Conservation (phyloP, 2,329 filamentous ascomycete species). For the Neonectria sp. region DNA sequence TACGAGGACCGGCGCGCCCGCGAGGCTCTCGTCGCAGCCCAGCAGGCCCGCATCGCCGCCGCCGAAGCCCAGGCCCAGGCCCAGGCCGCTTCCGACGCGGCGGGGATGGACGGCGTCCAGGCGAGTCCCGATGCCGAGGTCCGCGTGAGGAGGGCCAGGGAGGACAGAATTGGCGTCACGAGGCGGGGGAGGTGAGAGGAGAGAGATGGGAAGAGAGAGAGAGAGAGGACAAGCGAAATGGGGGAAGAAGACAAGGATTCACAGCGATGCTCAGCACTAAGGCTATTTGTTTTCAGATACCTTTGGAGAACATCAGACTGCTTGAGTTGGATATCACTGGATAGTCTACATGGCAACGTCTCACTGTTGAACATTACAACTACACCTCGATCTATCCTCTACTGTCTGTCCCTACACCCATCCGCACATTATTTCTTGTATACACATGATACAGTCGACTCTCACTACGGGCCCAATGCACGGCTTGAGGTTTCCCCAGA, state of each 20-base stretch:
- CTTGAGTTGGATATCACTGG: background rate
- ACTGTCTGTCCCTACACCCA: background rate
- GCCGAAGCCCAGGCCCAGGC: conserved; percentile 37
- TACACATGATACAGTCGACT: background rate
- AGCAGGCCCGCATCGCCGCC: conserved; percentile 49
- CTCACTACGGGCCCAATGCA: background rate
- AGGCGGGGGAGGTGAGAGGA: conserved; percentile 36
- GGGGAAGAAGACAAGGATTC: background rate
- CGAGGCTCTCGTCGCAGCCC: conserved; percentile 55
- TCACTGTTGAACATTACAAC: background rate
- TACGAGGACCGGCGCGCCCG: conserved; percentile 76
- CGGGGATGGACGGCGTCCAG: conserved; percentile 51
- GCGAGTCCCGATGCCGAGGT: conserved; percentile 46
- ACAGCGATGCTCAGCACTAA: background rate
- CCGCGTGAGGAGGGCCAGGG: conserved; percentile 50
- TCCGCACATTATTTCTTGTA: conserved; percentile 1
- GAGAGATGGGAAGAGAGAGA: background rate
- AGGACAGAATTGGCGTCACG: conserved; percentile 57
- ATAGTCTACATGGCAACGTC: background rate
- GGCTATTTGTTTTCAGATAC: background rate
- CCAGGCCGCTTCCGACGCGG: conserved; percentile 20
- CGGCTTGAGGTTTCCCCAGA: background rate
- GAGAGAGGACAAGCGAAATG: background rate
- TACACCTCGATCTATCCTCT: conserved; percentile 7
- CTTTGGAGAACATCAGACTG: background rate